phyloP scores from a whole-genome alignment of 2,329 filamentous ascomycete species.

The Dactylellina leptospora region DNA sequence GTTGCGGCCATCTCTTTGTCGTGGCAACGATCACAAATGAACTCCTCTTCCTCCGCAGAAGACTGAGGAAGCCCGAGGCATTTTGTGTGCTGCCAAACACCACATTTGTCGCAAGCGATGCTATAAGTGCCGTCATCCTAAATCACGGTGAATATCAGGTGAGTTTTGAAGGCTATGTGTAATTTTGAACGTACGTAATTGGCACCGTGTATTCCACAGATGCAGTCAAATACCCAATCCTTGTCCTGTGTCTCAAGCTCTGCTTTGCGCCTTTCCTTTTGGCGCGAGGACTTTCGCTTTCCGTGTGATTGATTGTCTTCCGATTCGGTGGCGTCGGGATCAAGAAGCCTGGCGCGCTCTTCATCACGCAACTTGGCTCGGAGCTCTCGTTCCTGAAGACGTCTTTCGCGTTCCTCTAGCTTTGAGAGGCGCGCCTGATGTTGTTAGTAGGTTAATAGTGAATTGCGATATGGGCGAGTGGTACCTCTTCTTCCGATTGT shows the following conservation, averaged over 20 bases:
- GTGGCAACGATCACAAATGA: conserved; percentile 78
- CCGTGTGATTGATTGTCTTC: conserved; percentile 18
- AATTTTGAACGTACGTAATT: conserved; percentile 66
- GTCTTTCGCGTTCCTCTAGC: conserved; percentile 58
- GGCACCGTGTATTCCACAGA: conserved; percentile 87
- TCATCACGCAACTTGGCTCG: conserved; percentile 85
- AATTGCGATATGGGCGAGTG: conserved; percentile 62
- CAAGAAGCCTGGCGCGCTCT: conserved; percentile 37
- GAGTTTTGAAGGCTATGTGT: background rate
- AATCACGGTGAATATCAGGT: conserved; percentile 2
- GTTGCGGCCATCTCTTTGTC: conserved; percentile 66
- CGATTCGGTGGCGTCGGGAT: conserved; percentile 47
- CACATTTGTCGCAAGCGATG: conserved; percentile 91
- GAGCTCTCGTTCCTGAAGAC: conserved; percentile 69
- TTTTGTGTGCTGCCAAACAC: conserved; percentile 95
- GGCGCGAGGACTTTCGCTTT: conserved; percentile 52
- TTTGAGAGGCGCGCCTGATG: conserved; percentile 75
- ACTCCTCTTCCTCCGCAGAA: conserved; percentile 84
- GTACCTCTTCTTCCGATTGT: conserved; percentile 72
- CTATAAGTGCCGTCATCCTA: conserved; percentile 91
- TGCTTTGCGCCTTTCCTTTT: conserved; percentile 51
- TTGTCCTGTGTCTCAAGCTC: conserved; percentile 70
- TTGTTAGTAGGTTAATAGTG: conserved; percentile 55
- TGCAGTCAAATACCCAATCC: conserved; percentile 93
- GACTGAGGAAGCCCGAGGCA: conserved; percentile 82